Evolutionary conservation across 306 rosid genomes (phyloP), one percentile per base, ranked within the genome.

Genomic region (Rosa multiflora): DNA sequence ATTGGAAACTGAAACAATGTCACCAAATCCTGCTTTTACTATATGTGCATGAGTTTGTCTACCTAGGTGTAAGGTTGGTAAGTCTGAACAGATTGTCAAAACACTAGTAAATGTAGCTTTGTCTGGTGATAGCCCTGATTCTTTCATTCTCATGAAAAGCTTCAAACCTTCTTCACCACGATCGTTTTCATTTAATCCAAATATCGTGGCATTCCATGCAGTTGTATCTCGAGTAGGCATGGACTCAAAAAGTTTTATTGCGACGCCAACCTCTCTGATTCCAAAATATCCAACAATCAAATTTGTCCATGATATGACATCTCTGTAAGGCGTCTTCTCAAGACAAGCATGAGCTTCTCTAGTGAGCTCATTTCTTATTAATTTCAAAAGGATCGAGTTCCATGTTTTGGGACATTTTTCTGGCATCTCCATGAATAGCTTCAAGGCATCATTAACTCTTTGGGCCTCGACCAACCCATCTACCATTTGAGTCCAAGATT

Each of bases 221-320:
- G 90, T 84, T 80, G 83, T 52, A 81, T 86, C 90, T 51, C 86
- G 78, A 53, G 44, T 61, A 44, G 69, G 76, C 76, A 86, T 86
- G 47, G 37, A 67, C 21, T 80, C 82, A 58, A 88, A 88, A 35
- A 84, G 37, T 11, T 78, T 49, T 59, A 78, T n/a, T 11, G 89
- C 88, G 14, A 58, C n/a, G 13, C 47, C 62, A 53, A 86, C 90
- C 52, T 86, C 85, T 18, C 88, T 75, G 11, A 79, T 69, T 75
- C 78, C 75, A 44, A 86, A 86, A 73, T 86, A 88, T 11, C 92
- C 92, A 67, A 88, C 87, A 71, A 86, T 75, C 76, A 86, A 53
- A 80, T 84, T 86, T 23, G 92, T 84, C 88, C 87, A 84, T 15
- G 90, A 84, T 67, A 86, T 81, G 44, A 86, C 79, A 79, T 84